phyloP scores from a whole-genome alignment of 176 grass and related monocot genomes.

The Carex kokanica region DNA sequence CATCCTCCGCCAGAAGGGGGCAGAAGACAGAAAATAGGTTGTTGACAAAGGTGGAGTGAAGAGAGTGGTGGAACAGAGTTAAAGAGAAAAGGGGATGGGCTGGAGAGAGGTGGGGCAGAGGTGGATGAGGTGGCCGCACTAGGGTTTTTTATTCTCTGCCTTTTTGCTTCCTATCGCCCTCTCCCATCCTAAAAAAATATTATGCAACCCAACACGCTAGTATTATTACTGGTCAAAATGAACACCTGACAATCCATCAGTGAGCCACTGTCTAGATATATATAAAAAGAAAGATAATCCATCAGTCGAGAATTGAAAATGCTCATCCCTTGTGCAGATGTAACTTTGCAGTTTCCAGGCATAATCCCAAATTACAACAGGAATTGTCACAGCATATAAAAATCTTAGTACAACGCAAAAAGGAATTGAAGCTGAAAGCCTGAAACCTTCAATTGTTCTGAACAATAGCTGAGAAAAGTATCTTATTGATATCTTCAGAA shows the following conservation, averaged over 20 bases:
- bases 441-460: constrained; percentile 39
- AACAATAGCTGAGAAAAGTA: constrained; percentile 62
- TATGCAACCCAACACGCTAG: background rate
- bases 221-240: background rate
- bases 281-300: too few species aligned
- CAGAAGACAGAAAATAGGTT: too few species aligned
- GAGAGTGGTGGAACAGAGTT: too few species aligned
- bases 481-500: constrained; percentile 54
- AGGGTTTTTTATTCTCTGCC: too few species aligned
- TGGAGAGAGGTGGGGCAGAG: too few species aligned
- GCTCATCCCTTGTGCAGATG: background rate
- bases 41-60: too few species aligned
- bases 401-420: background rate
- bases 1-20: too few species aligned
- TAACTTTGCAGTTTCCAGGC: background rate
- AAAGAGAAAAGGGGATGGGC: too few species aligned
- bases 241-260: background rate
- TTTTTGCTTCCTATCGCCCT: too few species aligned
- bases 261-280: background rate
- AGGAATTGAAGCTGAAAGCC: background rate
- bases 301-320: background rate
- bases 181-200: too few species aligned
- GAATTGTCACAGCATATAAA: background rate
- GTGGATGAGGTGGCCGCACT: too few species aligned
- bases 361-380: background rate